Evolutionary conservation across 2,329 filamentous ascomycete species (phyloP), one percentile per base, ranked within the genome.

Genomic region (Diaporthe velutina): DNA sequence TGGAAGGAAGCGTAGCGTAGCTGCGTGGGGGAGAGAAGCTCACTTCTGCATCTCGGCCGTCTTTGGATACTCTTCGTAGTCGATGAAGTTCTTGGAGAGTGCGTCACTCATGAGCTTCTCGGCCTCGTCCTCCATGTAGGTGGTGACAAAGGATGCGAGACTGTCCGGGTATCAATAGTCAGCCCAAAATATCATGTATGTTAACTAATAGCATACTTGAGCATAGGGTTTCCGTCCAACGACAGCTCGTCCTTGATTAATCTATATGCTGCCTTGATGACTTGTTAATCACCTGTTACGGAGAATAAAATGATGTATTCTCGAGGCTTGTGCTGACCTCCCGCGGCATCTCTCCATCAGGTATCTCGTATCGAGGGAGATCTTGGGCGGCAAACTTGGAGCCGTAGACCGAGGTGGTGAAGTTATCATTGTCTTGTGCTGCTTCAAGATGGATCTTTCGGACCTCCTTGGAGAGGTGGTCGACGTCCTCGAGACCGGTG

Each of bases 191-290:
- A 17, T 6, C 45, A 33, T 17, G 3, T 8, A 28, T 5, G 28
- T 17, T 28, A 7, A 54, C 9, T 28, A 17, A 30, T 7, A 17
- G 81, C 88, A 79, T 85, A 94, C 92, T 93, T 95, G 77, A 98
- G 89, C 88, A 95, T 96, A 12, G 95, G 95, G 79, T 96, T 97
- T 73, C 95, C 95, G 82, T 98, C 96, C 70, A 98, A 88, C 77
- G 94, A 97, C 77, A 98, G 88, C 81, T 98, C 95, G 83, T 98
- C 96, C 87, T 95, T 96, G 88, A 98, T 98, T 94, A 98, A 94
- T 66, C 95, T 93, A 84, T 98, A 98, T n/a, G 96, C 96, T n/a
- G n/a, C n/a, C n/a, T n/a, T n/a, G n/a, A n/a, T n/a, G n/a, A n/a
- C n/a, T n/a, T n/a, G n/a, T n/a, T n/a, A n/a, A n/a, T n/a, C n/a